Base-by-base conservation (phyloP, 352 stramenopile species). In the Phytophthora syringae region DNA sequence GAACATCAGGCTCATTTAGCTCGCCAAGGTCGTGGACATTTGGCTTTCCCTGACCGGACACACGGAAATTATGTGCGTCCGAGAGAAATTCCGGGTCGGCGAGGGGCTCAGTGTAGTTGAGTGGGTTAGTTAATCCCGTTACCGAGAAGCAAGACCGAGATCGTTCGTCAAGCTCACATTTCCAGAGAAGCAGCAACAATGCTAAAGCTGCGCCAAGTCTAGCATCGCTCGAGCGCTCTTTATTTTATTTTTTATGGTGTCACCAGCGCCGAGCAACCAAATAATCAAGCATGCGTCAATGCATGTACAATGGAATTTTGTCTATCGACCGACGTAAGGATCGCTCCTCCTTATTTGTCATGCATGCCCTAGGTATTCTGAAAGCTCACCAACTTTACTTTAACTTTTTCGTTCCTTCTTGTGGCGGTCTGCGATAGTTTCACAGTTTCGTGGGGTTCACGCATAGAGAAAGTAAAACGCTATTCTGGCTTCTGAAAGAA, bases 201-300 rank as follows among this genome's bases (percentile, higher is more conserved):
- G 22, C 37, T 21, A 21, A 21, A 70, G 47, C 36, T 50, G 49
- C 30, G 27, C 52, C 32, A 48, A 42, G 27, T 5, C 44, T 43
- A 52, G 34, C 9, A 52, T 16, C 34, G 44, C 9, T 32, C 27
- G 9, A 32, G 27, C 34, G 2, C 56, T 53, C 52, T 67, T 62
- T 75, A 75, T 75, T n/a, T n/a, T n/a, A n/a, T n/a, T n/a, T n/a
- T n/a, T 75, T 75, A 75, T 75, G 16, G 64, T 64, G 67, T 65
- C 39, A 7, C 49, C 50, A 49, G 48, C 40, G 43, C 56, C 24
- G 20, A 55, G 7, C 10, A 52, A 36, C 37, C 15, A 47, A 22
- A 63, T 49, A 49, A 65, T 36, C n/a, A n/a, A n/a, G n/a, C 22
- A 43, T 44, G 61, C 47, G 50, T 56, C 16, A 66, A n/a, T n/a